Evolutionary conservation across 257 asterid genomes (phyloP).

Genomic region (Echium plantagineum): DNA sequence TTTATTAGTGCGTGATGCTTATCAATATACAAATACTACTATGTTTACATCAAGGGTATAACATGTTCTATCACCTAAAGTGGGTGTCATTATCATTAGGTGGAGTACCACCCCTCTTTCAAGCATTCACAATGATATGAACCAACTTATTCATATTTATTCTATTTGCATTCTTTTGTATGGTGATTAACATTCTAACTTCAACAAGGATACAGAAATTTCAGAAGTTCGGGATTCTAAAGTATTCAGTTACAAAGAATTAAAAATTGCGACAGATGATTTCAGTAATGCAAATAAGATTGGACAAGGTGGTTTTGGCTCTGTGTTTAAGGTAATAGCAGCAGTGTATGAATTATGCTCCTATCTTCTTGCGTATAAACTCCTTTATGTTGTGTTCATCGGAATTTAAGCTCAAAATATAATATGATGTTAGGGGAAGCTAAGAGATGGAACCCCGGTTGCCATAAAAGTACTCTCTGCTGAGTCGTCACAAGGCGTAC

Average conservation of each 20-base stretch:
- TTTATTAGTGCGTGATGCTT: not conserved
- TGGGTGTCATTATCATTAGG: too few relatives aligned
- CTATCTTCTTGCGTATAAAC: slow-evolving; percentile 3
- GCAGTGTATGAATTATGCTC: slow-evolving; percentile 1
- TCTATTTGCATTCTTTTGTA: slow-evolving; percentile 1
- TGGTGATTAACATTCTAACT: slow-evolving; percentile 12
- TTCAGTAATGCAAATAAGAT: slow-evolving; percentile 52
- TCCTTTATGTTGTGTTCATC: not conserved
- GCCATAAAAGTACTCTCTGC: slow-evolving; percentile 88
- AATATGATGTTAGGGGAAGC: slow-evolving; percentile 47
- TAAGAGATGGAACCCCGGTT: slow-evolving; percentile 56
- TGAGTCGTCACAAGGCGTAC: slow-evolving; percentile 65
- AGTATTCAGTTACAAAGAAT: slow-evolving; percentile 52
- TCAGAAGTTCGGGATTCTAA: slow-evolving; percentile 35
- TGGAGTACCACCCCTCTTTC: too few relatives aligned
- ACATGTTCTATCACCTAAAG: not conserved
- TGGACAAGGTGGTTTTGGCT: slow-evolving; percentile 92
- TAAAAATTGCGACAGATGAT: slow-evolving; percentile 50
- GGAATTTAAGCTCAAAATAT: slow-evolving; percentile 1
- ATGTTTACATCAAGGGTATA: not conserved
- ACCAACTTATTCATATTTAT: not conserved
- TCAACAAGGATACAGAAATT: slow-evolving; percentile 45
- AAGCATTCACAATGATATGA: not conserved
- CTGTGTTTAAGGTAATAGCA: slow-evolving; percentile 59
- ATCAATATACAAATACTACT: not conserved